A percentile compares a stretch with the other conserved stretches of the same genome.
phyloP scores from a whole-genome alignment of 2,329 filamentous ascomycete species.

The Metarhizium anisopliae region DNA sequence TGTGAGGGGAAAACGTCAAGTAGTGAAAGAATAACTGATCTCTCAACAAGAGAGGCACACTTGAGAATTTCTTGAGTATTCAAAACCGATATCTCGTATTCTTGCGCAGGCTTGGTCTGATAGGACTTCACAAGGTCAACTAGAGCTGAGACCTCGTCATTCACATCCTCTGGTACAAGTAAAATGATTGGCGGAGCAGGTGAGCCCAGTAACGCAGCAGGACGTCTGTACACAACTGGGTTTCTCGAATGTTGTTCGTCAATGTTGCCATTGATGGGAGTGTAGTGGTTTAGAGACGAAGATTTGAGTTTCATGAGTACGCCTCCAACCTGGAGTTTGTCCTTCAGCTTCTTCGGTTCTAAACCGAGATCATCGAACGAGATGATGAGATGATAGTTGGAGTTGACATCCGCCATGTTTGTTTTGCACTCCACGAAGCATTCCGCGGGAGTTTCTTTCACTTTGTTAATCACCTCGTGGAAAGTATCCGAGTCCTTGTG shows the following conservation, averaged over 20 bases:
- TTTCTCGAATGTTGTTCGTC: neutral
- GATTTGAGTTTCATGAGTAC: slow-evolving; percentile 12
- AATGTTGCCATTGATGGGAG: neutral
- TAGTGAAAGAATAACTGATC: slow-evolving; percentile 33
- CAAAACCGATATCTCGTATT: neutral
- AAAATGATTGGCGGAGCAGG: neutral
- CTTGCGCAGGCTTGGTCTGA: neutral
- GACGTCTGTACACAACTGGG: neutral
- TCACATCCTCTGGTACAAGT: neutral
- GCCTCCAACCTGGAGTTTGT: slow-evolving; percentile 20
- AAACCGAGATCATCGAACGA: slow-evolving; percentile 9
- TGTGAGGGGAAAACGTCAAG: slow-evolving; percentile 28
- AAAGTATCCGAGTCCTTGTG: slow-evolving; percentile 1
- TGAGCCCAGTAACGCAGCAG: neutral
- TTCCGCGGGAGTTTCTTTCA: slow-evolving; percentile 10
- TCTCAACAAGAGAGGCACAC: slow-evolving; percentile 11
- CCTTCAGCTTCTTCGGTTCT: slow-evolving; percentile 9
- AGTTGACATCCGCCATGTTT: slow-evolving; percentile 13
- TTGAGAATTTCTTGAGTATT: slow-evolving; percentile 3
- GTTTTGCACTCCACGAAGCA: slow-evolving; percentile 20
- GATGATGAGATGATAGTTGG: slow-evolving; percentile 26
- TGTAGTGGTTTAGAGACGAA: neutral
- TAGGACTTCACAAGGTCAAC: neutral
- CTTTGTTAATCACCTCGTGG: slow-evolving; percentile 1
- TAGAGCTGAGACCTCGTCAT: neutral